Percentiles rank a stretch among this genome's conserved stretches.
Evolutionary conservation across 2,329 filamentous ascomycete genomes (phyloP).

Genomic region (Monilinia fructicola): DNA sequence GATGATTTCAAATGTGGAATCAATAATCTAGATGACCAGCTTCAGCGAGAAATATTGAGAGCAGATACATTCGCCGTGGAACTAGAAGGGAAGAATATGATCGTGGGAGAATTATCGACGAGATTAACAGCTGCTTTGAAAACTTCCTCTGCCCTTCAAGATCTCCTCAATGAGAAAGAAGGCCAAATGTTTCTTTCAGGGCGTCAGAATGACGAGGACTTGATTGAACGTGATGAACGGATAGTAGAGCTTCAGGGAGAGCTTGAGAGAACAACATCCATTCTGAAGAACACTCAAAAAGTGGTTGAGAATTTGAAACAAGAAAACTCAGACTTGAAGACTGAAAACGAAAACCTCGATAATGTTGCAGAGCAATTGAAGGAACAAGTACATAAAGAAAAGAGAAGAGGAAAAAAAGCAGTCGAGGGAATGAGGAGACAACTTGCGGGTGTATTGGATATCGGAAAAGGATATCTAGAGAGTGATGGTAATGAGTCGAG

Average conservation of each 20-base stretch:
- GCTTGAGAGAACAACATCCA: constrained; percentile 48
- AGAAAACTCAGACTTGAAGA: constrained; percentile 31
- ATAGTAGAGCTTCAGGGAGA: constrained; percentile 51
- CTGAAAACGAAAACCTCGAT: constrained; percentile 32
- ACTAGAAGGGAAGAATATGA: constrained; percentile 43
- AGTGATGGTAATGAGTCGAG: constrained; percentile 22
- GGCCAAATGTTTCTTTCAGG: constrained; percentile 4
- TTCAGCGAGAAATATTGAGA: constrained; percentile 42
- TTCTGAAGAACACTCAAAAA: constrained; percentile 39
- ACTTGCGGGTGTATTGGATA: constrained; percentile 49
- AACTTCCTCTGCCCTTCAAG: constrained; percentile 44
- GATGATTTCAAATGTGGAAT: constrained; percentile 27
- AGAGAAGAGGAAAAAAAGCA: constrained; percentile 47
- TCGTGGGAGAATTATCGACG: constrained; percentile 47
- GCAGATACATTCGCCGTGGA: constrained; percentile 36
- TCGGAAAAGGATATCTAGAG: constrained; percentile 48
- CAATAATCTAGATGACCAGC: constrained; percentile 35
- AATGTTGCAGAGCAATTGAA: constrained; percentile 18
- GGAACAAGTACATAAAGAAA: constrained; percentile 50
- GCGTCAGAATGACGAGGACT: constrained; percentile 45
- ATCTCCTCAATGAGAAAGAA: constrained; percentile 34
- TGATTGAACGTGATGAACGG: constrained; percentile 53
- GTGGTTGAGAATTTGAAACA: constrained; percentile 14
- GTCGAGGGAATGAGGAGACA: constrained; percentile 54
- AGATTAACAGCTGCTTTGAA: constrained; percentile 46